Conservation (phyloP, 2,329 filamentous ascomycete genomes). For the Neopestalotiopsis rosae region DNA sequence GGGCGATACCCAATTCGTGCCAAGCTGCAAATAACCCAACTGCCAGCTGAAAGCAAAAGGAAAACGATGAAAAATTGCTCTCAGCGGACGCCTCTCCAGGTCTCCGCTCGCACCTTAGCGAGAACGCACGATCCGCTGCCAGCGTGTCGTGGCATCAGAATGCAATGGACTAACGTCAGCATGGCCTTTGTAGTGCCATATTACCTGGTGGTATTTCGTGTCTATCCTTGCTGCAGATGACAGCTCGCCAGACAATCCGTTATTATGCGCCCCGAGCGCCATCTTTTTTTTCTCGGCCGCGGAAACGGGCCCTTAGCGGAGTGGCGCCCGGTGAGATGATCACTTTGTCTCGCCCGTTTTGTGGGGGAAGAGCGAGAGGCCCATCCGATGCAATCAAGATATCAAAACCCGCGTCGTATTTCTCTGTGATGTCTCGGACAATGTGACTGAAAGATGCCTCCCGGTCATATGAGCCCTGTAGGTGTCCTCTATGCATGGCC, state of each 20-base stretch:
- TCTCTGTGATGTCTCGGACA: not conserved
- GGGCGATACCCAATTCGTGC: constrained; percentile 9
- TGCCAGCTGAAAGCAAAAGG: constrained; percentile 7
- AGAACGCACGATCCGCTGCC: constrained; percentile 11
- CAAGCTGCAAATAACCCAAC: constrained; percentile 8
- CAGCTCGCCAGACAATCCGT: not conserved
- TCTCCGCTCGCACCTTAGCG: not conserved
- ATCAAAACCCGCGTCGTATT: not conserved
- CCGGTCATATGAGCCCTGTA: not conserved
- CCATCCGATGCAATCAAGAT: not conserved
- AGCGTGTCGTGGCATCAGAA: constrained; percentile 6
- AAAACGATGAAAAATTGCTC: not conserved
- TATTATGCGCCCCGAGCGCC: constrained; percentile 1
- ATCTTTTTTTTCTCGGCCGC: not conserved
- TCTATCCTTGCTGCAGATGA: constrained; percentile 7
- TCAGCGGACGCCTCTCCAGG: not conserved
- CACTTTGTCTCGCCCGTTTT: not conserved
- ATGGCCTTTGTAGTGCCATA: not conserved
- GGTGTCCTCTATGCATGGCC: not conserved
- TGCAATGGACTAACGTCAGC: constrained; percentile 1
- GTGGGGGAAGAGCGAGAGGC: not conserved
- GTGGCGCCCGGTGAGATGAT: not conserved
- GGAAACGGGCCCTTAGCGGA: constrained; percentile 9
- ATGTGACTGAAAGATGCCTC: not conserved
- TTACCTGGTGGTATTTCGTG: not conserved